Conservation (phyloP, 768 basidiomycete species). For the Terana coerulea region DNA sequence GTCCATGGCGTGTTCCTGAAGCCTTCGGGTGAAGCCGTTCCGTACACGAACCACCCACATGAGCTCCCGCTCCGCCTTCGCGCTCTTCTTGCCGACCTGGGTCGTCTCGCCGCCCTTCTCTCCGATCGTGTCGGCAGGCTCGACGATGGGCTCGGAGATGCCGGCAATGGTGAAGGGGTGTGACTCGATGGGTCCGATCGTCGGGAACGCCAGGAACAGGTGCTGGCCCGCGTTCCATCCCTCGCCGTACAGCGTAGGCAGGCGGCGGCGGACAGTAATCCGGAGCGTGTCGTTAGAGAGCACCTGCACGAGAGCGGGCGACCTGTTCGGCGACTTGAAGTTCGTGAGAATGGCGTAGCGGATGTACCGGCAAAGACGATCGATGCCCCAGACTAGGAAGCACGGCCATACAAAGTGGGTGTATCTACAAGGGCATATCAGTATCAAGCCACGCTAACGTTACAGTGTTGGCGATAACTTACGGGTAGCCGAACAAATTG, state of each 20-base stretch:
- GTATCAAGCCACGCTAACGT: background rate
- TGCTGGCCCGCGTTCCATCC: slow-evolving; percentile 49
- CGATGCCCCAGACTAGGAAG: slow-evolving; percentile 44
- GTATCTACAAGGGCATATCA: slow-evolving; percentile 18
- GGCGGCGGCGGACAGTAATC: slow-evolving; percentile 35
- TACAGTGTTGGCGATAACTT: background rate
- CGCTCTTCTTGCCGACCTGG: slow-evolving; percentile 21
- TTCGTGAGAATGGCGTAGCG: slow-evolving; percentile 39
- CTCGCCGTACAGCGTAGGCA: no score
- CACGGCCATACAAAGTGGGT: slow-evolving; percentile 43
- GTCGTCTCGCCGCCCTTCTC: no score
- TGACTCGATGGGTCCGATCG: slow-evolving; percentile 43
- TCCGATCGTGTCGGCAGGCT: no score
- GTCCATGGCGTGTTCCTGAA: slow-evolving; percentile 17
- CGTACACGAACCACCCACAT: slow-evolving; percentile 49
- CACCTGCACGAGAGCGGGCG: slow-evolving; percentile 33
- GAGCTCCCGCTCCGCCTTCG: slow-evolving; percentile 29
- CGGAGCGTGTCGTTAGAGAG: slow-evolving; percentile 41
- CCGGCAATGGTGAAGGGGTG: slow-evolving; percentile 49
- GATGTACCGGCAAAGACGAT: slow-evolving; percentile 36
- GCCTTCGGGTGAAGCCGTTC: slow-evolving; percentile 44
- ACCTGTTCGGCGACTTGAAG: slow-evolving; percentile 26
- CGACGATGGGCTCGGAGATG: no score
- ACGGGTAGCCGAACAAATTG: slow-evolving; percentile 23
- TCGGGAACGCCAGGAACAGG: slow-evolving; percentile 43